These are phyloP conservation scores for Gaillardinia entomophila DNA, from an alignment of 805 yeast species.

Conservation along the genomic window DNA sequence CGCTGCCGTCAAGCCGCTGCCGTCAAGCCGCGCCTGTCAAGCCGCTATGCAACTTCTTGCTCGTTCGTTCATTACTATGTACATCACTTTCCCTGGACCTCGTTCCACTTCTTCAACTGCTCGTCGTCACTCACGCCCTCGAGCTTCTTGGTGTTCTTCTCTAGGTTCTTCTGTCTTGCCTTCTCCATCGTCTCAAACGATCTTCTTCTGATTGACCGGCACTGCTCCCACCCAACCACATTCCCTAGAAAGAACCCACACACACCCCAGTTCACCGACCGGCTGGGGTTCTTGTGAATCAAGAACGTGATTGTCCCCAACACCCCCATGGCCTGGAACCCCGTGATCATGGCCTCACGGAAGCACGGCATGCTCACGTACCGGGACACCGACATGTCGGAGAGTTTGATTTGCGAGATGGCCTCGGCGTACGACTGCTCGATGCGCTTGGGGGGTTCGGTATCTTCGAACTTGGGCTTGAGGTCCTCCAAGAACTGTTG, in stretches of 20 bases:
- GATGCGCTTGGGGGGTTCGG: constrained; percentile 11
- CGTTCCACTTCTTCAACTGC: constrained; percentile 19
- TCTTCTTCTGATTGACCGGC: constrained; percentile 64
- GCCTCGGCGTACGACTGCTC: constrained; percentile 29
- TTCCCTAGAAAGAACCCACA: constrained; percentile 78
- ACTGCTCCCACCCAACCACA: constrained; percentile 88
- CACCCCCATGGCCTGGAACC: constrained; percentile 67
- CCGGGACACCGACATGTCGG: constrained; percentile 49
- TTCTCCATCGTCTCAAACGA: constrained; percentile 61
- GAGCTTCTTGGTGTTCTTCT: constrained; percentile 26
- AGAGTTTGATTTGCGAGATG: constrained; percentile 32
- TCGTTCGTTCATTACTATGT: background rate
- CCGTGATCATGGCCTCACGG: constrained; percentile 72
- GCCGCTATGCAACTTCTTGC: background rate
- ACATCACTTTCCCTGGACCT: constrained; percentile 10
- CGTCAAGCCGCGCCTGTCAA: constrained; percentile 1
- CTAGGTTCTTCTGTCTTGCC: constrained; percentile 51
- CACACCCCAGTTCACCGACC: constrained; percentile 76
- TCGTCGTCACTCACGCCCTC: constrained; percentile 19
- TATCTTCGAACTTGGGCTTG: constrained; percentile 46
- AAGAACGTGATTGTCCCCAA: constrained; percentile 62
- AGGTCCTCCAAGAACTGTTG: constrained; percentile 43
- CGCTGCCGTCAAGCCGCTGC: constrained; percentile 1
- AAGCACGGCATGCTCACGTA: constrained; percentile 67
- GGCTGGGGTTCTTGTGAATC: constrained; percentile 55